Percentiles rank a stretch among this genome's conserved stretches.
Evolutionary conservation across 805 yeast genomes (phyloP).

Genomic region (Saccharomycopsis malanga): DNA sequence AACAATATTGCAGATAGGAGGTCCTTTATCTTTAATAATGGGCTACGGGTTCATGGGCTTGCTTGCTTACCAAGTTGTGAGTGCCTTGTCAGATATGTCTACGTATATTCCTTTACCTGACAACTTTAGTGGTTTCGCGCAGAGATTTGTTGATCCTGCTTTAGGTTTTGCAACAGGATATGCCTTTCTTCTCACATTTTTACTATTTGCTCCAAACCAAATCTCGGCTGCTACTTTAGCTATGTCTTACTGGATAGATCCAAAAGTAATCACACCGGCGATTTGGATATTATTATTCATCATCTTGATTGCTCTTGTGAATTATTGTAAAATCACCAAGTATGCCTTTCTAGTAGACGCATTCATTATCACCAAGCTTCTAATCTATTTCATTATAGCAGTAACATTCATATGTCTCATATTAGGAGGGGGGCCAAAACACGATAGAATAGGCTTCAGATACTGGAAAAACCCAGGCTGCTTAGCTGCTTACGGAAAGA

Average conservation of each 20-base stretch:
- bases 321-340: conserved; percentile 19
- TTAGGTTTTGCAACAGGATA: conserved; percentile 68
- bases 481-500: background rate
- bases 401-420: conserved; percentile 32
- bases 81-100: conserved; percentile 76
- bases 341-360: conserved; percentile 18
- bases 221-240: conserved; percentile 40
- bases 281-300: conserved; percentile 38
- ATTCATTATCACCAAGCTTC: conserved; percentile 13
- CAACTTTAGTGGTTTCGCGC: conserved; percentile 63
- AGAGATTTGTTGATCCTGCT: conserved; percentile 63
- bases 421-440: conserved; percentile 34
- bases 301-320: conserved; percentile 9
- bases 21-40: conserved; percentile 63
- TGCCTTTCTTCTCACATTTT: conserved; percentile 38
- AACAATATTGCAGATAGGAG: conserved; percentile 47
- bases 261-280: conserved; percentile 34
- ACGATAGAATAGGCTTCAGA: conserved; percentile 46
- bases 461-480: conserved; percentile 45
- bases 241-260: conserved; percentile 37
- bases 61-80: conserved; percentile 59
- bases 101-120: conserved; percentile 64
- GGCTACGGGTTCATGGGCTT: conserved; percentile 62
- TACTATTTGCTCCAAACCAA: conserved; percentile 18
- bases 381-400: conserved; percentile 24